Base-by-base conservation (phyloP, 1,139 yeast genomes). In the Pichia sp. region DNA sequence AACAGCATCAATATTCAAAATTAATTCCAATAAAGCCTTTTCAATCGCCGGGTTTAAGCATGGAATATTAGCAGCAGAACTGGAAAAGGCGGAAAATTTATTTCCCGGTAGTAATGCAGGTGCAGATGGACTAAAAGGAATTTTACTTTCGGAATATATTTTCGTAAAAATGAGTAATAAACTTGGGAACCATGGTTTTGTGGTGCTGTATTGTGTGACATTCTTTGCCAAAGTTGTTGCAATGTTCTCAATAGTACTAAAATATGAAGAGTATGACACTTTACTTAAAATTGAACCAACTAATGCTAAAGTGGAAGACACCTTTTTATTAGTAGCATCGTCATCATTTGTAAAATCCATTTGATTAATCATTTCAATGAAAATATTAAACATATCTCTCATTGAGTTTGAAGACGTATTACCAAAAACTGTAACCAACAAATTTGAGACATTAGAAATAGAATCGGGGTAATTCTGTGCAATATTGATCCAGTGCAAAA, bases 391-490 rank as follows among this genome's bases (percentile, higher is more conserved):
- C 44, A 69, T 67, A 50, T 65, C 69, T 7, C 65, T 64, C 41
- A 63, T 60, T 6, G 67, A 58, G 28, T 62, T 67, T 14, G 64
- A 61, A 45, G 65, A 68, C 0, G 67, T 58, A 16, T 60, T 62
- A 14, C 69, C 57, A 53, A 69, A 70, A 2, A 73, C 69, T 7
- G 68, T 58, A 8, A 70, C 61, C 48, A 83, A 66, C 50, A 83
- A 70, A 41, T 75, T 79, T 2, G 87, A 73, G 42, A 84, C 71
- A 1, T 75, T 68, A 34, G 69, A 69, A 6, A 77, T 76, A 11
- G 77, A 65, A 46, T 76, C 75, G 1, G 88, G 84, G 60, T 73
- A 81, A 4, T 67, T 53, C 48, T 77, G 77, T 7, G 79, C 72
- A 13, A 84, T 65, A 30, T 70, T 66, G 34, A 84, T 68, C 70